Evolutionary conservation across 495 filamentous ascomycete genomes (phyloP).

Genomic region (Penicillium soppii): DNA sequence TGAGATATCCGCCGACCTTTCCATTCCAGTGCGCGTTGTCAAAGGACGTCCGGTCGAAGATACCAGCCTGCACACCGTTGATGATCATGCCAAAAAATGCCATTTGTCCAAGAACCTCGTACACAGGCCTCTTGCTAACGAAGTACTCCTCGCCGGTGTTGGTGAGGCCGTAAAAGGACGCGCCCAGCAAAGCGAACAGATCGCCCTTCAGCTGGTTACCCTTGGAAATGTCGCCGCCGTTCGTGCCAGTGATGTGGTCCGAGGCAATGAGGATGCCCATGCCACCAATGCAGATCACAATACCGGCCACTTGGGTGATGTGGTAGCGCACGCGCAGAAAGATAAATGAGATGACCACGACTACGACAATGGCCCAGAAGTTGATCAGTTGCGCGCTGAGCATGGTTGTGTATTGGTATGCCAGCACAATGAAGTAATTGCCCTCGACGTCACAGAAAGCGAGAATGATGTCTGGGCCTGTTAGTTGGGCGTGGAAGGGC

Average conservation of each 20-base stretch:
- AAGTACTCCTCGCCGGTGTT: conserved; percentile 94
- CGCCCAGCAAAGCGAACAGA: conserved; percentile 83
- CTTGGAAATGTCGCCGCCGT: conserved; percentile 57
- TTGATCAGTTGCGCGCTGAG: conserved; percentile 93
- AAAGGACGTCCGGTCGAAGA: conserved; percentile 83
- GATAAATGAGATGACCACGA: conserved; percentile 79
- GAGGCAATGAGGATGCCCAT: conserved; percentile 86
- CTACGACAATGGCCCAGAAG: conserved; percentile 97
- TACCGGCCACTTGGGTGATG: conserved; percentile 76
- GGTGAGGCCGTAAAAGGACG: conserved; percentile 85
- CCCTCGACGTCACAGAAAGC: conserved; percentile 92
- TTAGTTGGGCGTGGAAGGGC: background rate
- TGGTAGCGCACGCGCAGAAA: conserved; percentile 88
- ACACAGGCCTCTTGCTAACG: conserved; percentile 79
- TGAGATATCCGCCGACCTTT: conserved; percentile 73
- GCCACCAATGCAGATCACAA: conserved; percentile 86
- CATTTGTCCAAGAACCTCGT: conserved; percentile 91
- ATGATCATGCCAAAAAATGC: conserved; percentile 87
- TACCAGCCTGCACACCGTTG: conserved; percentile 84
- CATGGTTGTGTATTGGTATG: conserved; percentile 89
- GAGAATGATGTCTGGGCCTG: conserved; percentile 70
- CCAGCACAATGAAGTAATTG: conserved; percentile 96
- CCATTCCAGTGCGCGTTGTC: conserved; percentile 61
- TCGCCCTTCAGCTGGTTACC: conserved; percentile 83
- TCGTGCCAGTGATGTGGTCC: conserved; percentile 75